phyloP scores from a whole-genome alignment of 2,329 filamentous ascomycete genomes.

The Arthroderma uncinatum region DNA sequence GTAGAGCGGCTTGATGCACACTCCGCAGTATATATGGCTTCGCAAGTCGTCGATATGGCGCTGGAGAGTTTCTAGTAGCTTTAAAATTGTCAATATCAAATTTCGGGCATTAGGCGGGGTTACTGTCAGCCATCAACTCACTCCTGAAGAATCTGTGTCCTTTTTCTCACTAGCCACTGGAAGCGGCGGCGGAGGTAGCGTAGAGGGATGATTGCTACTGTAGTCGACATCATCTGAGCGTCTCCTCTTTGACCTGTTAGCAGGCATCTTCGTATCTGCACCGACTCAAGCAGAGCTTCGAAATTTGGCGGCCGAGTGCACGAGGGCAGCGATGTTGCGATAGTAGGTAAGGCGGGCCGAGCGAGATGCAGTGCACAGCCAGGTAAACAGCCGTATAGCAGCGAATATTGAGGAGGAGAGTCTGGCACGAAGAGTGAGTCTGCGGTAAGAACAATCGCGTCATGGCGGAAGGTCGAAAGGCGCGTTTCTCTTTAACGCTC shows the following conservation, averaged over 20 bases:
- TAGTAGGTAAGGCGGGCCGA: neutral
- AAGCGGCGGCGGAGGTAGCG: neutral
- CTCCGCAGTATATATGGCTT: conserved; percentile 52
- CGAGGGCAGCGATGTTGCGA: neutral
- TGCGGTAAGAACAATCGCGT: neutral
- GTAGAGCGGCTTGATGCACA: conserved; percentile 57
- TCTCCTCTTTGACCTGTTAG: neutral
- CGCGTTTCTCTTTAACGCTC: neutral
- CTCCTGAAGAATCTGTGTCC: neutral
- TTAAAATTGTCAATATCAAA: neutral
- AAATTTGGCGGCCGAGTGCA: neutral
- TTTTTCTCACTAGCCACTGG: neutral
- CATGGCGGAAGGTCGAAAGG: neutral
- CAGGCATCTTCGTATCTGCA: neutral
- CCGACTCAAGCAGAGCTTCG: neutral
- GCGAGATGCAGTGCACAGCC: no score
- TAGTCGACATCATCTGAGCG: conserved; percentile 3
- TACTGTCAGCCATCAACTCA: neutral
- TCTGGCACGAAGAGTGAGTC: neutral
- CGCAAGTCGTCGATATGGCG: conserved; percentile 52
- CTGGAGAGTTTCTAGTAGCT: conserved; percentile 36
- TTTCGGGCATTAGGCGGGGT: neutral
- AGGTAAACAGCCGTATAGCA: neutral
- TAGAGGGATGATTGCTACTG: neutral
- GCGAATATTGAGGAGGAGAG: neutral